Evolutionary conservation across 257 asterid species (phyloP).

Genomic region (Rauvolfia tetraphylla): DNA sequence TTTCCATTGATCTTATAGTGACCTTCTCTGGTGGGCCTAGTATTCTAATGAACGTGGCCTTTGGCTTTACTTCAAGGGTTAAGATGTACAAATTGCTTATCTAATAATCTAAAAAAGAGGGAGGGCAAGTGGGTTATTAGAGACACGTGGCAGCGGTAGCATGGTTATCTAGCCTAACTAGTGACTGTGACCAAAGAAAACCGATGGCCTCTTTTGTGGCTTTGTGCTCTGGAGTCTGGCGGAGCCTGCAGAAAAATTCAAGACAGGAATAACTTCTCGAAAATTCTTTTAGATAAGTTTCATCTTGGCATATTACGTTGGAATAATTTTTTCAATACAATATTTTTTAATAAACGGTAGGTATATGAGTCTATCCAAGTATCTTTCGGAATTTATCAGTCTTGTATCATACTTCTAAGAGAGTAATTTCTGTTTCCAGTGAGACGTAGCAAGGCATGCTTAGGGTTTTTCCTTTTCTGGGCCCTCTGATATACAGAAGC

Average conservation of each 20-base stretch:
- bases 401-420: neutral
- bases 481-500: neutral
- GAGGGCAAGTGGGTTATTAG: constrained; percentile 12
- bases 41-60: neutral
- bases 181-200: neutral
- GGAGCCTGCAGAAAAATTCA: neutral
- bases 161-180: constrained; percentile 5
- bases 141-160: constrained; percentile 5
- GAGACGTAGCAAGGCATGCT: neutral
- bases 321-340: neutral
- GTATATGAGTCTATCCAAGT: neutral
- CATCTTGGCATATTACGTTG: too few species aligned
- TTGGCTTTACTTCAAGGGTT: constrained; percentile 7
- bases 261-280: neutral
- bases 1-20: neutral
- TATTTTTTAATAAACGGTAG: too few species aligned
- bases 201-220: neutral
- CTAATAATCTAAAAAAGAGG: neutral
- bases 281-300: neutral
- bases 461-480: neutral
- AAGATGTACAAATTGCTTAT: neutral
- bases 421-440: neutral
- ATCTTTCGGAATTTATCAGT: too few species aligned
- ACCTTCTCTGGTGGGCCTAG: constrained; percentile 6
- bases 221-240: constrained; percentile 6